phyloP scores from a whole-genome alignment of 352 stramenopile species.

The Phytophthora cactorum region DNA sequence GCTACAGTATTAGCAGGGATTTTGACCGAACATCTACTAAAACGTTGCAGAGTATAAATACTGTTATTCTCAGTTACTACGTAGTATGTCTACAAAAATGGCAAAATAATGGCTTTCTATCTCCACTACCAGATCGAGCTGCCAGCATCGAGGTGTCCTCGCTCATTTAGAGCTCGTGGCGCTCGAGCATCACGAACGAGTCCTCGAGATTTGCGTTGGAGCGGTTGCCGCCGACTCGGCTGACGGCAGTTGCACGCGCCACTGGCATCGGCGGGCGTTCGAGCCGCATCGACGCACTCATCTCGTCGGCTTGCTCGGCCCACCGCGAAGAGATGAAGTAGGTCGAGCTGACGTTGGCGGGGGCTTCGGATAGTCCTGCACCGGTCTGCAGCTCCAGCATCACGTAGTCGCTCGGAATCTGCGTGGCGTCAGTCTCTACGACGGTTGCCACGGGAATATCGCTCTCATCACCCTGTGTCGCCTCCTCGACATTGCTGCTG shows the following conservation, averaged over 20 bases:
- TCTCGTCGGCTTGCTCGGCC: slow-evolving; percentile 79
- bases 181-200: slow-evolving; percentile 80
- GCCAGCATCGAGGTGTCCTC: not conserved
- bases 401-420: slow-evolving; percentile 79
- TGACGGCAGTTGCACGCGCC: slow-evolving; percentile 19
- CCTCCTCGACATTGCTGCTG: slow-evolving; percentile 2
- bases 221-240: slow-evolving; percentile 24
- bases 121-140: not conserved
- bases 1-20: too few relatives aligned
- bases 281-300: slow-evolving; percentile 72
- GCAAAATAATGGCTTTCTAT: slow-evolving; percentile 25
- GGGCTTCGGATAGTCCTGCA: slow-evolving; percentile 50
- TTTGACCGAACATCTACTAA: too few relatives aligned
- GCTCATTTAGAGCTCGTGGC: slow-evolving; percentile 38
- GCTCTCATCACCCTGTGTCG: slow-evolving; percentile 22
- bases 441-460: slow-evolving; percentile 67
- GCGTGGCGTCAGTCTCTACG: slow-evolving; percentile 38
- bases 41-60: slow-evolving; percentile 30
- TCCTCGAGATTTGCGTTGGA: slow-evolving; percentile 51
- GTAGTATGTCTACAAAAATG: slow-evolving; percentile 28
- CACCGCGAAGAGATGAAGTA: slow-evolving; percentile 87
- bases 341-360: slow-evolving; percentile 50
- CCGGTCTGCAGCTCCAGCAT: slow-evolving; percentile 83
- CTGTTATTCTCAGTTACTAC: slow-evolving; percentile 34
- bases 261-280: slow-evolving; percentile 24